Percentiles rank a stretch among this genome's conserved stretches.
Conservation (phyloP, 169 alveolate species). For the Plasmodium chabaudi region DNA sequence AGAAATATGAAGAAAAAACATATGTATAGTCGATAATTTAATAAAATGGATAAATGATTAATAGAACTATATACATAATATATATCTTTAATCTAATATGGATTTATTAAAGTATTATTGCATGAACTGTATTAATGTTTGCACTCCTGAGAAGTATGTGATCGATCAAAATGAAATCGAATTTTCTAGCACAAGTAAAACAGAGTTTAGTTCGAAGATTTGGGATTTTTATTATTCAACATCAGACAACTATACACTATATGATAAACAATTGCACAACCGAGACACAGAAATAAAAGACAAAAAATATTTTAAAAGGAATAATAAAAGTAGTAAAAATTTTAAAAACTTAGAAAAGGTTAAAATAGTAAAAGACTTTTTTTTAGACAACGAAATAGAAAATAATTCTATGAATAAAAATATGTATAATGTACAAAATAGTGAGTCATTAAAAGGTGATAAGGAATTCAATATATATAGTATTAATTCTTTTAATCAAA, state of each 20-base stretch:
- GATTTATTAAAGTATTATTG: conserved; percentile 28
- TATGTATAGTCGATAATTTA: too few relatives aligned
- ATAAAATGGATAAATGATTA: too few relatives aligned
- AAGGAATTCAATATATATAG: neutral
- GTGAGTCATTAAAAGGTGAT: neutral
- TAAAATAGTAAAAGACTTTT: conserved; percentile 15
- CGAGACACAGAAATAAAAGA: conserved; percentile 2
- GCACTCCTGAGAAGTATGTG: conserved; percentile 58
- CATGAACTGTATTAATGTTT: conserved; percentile 23
- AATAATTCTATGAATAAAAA: neutral
- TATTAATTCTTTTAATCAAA: neutral
- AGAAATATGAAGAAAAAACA: too few relatives aligned
- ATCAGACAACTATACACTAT: conserved; percentile 1
- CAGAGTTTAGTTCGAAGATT: conserved; percentile 13
- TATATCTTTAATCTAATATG: neutral
- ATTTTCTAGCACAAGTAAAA: conserved; percentile 16
- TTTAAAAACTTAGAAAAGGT: conserved; percentile 14
- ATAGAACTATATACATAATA: too few relatives aligned
- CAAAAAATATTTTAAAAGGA: neutral
- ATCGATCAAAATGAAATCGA: conserved; percentile 65
- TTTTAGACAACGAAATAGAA: conserved; percentile 5
- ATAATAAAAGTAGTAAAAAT: conserved; percentile 8
- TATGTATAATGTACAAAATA: neutral
- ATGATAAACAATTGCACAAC: neutral
- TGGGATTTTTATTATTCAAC: conserved; percentile 42